Base-by-base conservation (phyloP, 345 rosid species). In the Toxicodendron radicans region DNA sequence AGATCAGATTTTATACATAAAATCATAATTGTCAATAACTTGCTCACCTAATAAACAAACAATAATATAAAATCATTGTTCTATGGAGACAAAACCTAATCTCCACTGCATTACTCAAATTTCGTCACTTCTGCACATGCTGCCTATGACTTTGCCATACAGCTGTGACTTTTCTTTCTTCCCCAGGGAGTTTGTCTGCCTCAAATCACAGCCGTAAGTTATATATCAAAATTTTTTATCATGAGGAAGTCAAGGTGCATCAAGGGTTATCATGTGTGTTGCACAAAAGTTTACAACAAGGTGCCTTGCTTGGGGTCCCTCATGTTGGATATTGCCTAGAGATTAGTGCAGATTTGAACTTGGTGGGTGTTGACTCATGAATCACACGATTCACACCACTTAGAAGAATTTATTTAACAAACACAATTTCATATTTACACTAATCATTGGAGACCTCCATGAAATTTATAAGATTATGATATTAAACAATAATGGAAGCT, bases 291-390 rank as follows among this genome's bases (percentile, higher is more conserved):
- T 10, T 4, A 58, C 41, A 43, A 56, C 18, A 45, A 33, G 27
- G 32, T 13, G 68, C 64, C 2, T 18, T 49, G 5, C 30, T 1
- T 1, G 4, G 71, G 85, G 79, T 7, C 82, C 85, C 72, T 68
- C 7, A 3, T 73, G 74, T 49, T 57, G 9, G 66, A 33, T 73
- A 49, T 45, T 75, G 77, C 69, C 71, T 74, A 38, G 60, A 48
- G 38, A 30, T 68, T n/a, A 3, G 53, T 48, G 69, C 59, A 58
- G 57, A 58, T 66, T 74, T 79, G 21, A 72, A 81, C 38, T 59
- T 70, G 85, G 82, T 75, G 68, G 75, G 80, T 84, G 76, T 81
- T 84, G 87, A 84, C 87, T 73, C 63, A 46, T 12, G 14, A 46
- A 33, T 13, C 71, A 33, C 70, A 74, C 73, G 73, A 74, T n/a